Percentiles rank a stretch among this genome's conserved stretches.
Conservation (phyloP, 371 early-diverging fungal genomes). For the Funneliformis caledonium region DNA sequence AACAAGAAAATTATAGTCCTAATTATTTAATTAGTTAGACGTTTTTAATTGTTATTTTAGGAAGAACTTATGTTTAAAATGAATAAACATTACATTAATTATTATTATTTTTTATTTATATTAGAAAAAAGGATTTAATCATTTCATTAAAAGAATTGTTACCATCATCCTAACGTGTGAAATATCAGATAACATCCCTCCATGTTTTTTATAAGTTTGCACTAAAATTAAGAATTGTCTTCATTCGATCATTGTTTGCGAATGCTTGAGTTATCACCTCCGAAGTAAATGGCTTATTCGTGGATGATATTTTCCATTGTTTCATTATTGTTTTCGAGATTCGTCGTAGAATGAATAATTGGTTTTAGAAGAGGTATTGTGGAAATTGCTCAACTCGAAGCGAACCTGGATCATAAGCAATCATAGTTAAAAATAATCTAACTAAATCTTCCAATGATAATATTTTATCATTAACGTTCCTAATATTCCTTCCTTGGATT, state of each 20-base stretch:
- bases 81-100: no score
- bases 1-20: no score
- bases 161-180: conserved; percentile 57
- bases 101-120: no score
- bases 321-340: neutral
- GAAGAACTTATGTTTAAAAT: no score
- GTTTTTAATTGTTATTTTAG: no score
- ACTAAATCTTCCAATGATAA: conserved; percentile 62
- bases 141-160: no score
- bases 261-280: conserved; percentile 44
- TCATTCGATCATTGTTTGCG: conserved; percentile 67
- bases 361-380: conserved; percentile 54
- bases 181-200: conserved; percentile 55
- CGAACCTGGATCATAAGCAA: conserved; percentile 70
- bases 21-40: no score
- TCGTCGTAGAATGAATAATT: neutral
- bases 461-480: conserved; percentile 45
- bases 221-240: conserved; percentile 61
- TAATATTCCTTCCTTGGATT: conserved; percentile 40
- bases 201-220: conserved; percentile 54
- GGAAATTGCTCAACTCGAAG: conserved; percentile 70
- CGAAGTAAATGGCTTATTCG: conserved; percentile 10
- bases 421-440: conserved; percentile 67
- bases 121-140: no score
- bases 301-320: neutral